Evolutionary conservation across 805 yeast species (phyloP).

Genomic region (Lipomyces starkeyi): DNA sequence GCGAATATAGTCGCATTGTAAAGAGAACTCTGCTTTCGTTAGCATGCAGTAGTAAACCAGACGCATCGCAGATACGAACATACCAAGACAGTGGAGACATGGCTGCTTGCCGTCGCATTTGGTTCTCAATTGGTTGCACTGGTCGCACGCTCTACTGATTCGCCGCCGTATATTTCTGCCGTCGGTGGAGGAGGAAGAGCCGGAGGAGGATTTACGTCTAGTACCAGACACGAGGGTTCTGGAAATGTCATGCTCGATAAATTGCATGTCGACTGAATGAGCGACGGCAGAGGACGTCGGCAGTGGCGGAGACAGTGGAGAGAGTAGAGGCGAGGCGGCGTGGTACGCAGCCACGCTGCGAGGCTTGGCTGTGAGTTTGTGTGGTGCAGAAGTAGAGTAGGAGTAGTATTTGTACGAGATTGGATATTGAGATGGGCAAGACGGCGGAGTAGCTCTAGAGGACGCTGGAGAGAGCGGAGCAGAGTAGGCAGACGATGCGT

Average conservation of each 20-base stretch:
- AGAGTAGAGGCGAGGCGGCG: not conserved
- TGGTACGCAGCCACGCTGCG: not conserved
- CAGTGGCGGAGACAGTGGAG: not conserved
- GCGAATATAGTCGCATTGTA: constrained; percentile 51
- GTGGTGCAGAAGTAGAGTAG: not conserved
- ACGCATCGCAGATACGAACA: constrained; percentile 5
- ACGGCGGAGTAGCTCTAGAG: not conserved
- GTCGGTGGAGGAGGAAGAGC: not conserved
- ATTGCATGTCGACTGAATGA: not conserved
- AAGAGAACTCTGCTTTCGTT: constrained; percentile 29
- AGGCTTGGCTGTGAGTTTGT: not conserved
- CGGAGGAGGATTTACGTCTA: not conserved
- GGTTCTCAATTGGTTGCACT: constrained; percentile 54
- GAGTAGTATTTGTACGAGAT: not conserved
- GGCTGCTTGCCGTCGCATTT: constrained; percentile 57
- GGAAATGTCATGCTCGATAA: not conserved
- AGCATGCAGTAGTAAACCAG: too few species aligned
- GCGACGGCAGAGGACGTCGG: not conserved
- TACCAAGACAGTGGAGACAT: constrained; percentile 51
- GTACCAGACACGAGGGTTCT: not conserved
- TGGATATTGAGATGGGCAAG: not conserved
- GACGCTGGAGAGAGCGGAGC: not conserved
- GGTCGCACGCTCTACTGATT: constrained; percentile 53
- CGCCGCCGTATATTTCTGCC: constrained; percentile 14
- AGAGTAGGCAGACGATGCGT: not conserved